A percentile compares a stretch with the other conserved stretches of the same genome.
phyloP scores from a whole-genome alignment of 1,284 basidiomycete genomes.

The Ceratobasidium sp. region DNA sequence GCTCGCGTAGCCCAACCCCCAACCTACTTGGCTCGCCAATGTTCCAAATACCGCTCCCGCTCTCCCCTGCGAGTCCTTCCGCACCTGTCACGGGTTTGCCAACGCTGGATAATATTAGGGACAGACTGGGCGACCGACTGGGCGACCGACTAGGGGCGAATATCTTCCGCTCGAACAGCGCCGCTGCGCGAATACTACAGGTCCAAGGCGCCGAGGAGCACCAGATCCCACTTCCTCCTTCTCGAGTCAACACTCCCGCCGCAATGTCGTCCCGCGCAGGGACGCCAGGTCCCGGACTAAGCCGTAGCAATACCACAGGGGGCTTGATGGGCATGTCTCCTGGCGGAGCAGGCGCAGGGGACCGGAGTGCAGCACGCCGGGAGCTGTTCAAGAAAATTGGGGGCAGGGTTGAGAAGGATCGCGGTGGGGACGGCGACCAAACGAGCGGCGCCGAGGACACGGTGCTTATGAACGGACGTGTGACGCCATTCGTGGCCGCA shows the following conservation, averaged over 20 bases:
- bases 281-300: constrained; percentile 50
- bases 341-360: constrained; percentile 64
- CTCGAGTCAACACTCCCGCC: constrained; percentile 32
- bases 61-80: constrained; percentile 26
- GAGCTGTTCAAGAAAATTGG: constrained; percentile 63
- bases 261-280: constrained; percentile 27
- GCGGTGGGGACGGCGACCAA: constrained; percentile 53
- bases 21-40: constrained; percentile 34
- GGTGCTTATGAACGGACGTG: constrained; percentile 45
- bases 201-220: constrained; percentile 15
- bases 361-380: constrained; percentile 70
- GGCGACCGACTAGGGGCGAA: no score
- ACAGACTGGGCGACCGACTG: constrained; percentile 27
- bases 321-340: constrained; percentile 4
- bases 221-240: constrained; percentile 30
- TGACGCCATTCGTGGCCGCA: constrained; percentile 17
- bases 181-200: constrained; percentile 63
- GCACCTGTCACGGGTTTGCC: constrained; percentile 52
- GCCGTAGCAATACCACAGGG: constrained; percentile 68
- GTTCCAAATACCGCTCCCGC: constrained; percentile 22
- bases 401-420: constrained; percentile 67
- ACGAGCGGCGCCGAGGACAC: constrained; percentile 69
- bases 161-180: constrained; percentile 79
- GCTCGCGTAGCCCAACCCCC: constrained; percentile 34
- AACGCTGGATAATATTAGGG: constrained; percentile 69